Conservation (phyloP, 1,284 basidiomycete species). For the Leccinum pallidistipes region DNA sequence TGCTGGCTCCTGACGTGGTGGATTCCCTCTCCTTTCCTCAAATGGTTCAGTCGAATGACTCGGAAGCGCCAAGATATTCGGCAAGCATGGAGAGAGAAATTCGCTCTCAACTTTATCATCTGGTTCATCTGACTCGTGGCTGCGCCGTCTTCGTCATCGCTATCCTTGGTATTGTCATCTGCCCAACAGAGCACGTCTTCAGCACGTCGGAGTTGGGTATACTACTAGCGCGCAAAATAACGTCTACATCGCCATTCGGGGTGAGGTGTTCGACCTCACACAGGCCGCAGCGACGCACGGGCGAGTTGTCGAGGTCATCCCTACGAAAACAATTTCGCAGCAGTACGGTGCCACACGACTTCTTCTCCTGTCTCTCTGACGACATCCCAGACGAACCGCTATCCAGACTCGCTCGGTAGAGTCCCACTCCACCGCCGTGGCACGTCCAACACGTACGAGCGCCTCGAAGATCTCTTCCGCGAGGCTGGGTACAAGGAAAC, state of each 20-base stretch:
- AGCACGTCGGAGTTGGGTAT: conserved; percentile 67
- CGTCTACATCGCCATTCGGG: conserved; percentile 82
- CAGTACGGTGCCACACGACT: conserved; percentile 65
- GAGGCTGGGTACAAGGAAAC: conserved; percentile 91
- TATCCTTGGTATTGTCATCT: conserved; percentile 86
- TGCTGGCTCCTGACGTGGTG: conserved; percentile 93
- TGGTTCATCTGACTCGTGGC: conserved; percentile 92
- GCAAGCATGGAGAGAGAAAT: conserved; percentile 97
- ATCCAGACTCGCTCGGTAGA: conserved; percentile 54
- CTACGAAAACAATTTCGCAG: conserved; percentile 64
- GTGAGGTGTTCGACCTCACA: conserved; percentile 90
- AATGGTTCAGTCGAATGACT: conserved; percentile 78
- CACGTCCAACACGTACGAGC: conserved; percentile 77
- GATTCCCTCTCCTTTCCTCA: conserved; percentile 73
- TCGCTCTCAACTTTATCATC: conserved; percentile 94
- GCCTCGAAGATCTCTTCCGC: too few relatives aligned
- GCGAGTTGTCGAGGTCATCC: conserved; percentile 74
- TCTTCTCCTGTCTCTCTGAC: conserved; percentile 22
- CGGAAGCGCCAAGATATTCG: conserved; percentile 92
- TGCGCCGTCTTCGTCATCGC: conserved; percentile 93
- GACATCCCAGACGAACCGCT: conserved; percentile 48
- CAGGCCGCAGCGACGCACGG: conserved; percentile 60
- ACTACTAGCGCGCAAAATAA: conserved; percentile 63
- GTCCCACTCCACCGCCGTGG: conserved; percentile 73
- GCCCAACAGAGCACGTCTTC: conserved; percentile 93